Percentiles rank a stretch among this genome's conserved stretches.
These are phyloP conservation scores for Gossypium ekmanianum DNA, from an alignment of 345 rosid species.

Conservation along the genomic window DNA sequence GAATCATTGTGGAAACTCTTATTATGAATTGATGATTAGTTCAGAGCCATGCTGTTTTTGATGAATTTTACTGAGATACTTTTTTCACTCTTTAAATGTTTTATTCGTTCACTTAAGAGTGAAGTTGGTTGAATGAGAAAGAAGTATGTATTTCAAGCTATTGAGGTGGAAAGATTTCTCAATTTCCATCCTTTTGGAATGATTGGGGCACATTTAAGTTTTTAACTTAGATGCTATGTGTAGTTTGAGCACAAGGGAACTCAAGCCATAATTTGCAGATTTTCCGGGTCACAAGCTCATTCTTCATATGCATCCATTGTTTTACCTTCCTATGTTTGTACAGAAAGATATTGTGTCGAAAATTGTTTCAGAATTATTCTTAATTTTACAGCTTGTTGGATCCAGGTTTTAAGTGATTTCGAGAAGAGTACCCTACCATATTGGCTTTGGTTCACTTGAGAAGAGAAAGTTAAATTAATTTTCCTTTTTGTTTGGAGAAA, in stretches of 20 bases:
- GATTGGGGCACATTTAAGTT: background rate
- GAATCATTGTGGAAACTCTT: background rate
- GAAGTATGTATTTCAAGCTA: background rate
- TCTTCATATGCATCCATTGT: background rate
- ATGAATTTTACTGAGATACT: background rate
- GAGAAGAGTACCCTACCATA: background rate
- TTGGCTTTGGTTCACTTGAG: conserved; percentile 2
- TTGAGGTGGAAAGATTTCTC: background rate
- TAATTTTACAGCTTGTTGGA: background rate
- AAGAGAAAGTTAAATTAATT: background rate
- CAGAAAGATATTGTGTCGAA: background rate
- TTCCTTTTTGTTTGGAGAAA: background rate
- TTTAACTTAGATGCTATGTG: background rate
- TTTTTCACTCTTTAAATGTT: background rate
- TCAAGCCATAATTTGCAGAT: background rate
- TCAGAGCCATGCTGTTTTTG: background rate
- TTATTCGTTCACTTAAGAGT: background rate
- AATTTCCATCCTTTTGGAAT: background rate
- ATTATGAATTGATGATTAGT: background rate
- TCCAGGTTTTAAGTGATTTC: background rate
- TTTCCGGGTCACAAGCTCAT: background rate
- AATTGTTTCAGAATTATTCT: background rate
- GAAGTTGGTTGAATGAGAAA: background rate
- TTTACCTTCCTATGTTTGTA: background rate
- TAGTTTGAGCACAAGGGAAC: background rate